A percentile compares a stretch with the other conserved stretches of the same genome.
Evolutionary conservation across 106 monocot species (phyloP).

Genomic region (Posidonia australis): DNA sequence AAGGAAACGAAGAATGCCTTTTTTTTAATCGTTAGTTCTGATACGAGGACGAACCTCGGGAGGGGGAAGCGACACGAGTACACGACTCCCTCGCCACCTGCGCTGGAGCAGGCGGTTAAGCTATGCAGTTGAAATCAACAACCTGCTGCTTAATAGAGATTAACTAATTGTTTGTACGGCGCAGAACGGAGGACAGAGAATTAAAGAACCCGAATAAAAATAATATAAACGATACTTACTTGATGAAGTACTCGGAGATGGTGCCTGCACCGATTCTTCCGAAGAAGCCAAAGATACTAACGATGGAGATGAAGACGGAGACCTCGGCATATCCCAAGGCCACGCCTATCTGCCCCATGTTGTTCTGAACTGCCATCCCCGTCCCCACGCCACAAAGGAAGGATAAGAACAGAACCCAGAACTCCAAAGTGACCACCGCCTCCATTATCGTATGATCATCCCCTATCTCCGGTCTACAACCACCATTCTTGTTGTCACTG

Average conservation of each 20-base stretch:
- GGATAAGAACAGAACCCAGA: conserved; percentile 83
- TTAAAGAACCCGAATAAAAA: background rate
- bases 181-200: background rate
- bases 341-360: conserved; percentile 62
- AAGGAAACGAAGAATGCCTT: no score
- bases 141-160: background rate
- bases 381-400: conserved; percentile 89
- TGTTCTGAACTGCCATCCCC: conserved; percentile 95
- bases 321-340: conserved; percentile 32
- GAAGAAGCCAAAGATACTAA: conserved; percentile 31
- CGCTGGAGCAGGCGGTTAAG: no score
- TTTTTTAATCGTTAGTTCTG: no score
- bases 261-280: conserved; percentile 25
- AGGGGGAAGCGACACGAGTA: no score
- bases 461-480: conserved; percentile 33
- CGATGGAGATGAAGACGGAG: conserved; percentile 27
- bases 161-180: background rate
- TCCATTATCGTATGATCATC: conserved; percentile 78
- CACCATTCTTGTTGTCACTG: background rate
- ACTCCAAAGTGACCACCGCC: conserved; percentile 43
- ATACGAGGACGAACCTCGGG: no score
- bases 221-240: no score
- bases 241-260: conserved; percentile 24
- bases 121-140: no score
- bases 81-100: no score